Evolutionary conservation across 345 rosid species (phyloP).

Genomic region (Eucalyptus erythrocorys): DNA sequence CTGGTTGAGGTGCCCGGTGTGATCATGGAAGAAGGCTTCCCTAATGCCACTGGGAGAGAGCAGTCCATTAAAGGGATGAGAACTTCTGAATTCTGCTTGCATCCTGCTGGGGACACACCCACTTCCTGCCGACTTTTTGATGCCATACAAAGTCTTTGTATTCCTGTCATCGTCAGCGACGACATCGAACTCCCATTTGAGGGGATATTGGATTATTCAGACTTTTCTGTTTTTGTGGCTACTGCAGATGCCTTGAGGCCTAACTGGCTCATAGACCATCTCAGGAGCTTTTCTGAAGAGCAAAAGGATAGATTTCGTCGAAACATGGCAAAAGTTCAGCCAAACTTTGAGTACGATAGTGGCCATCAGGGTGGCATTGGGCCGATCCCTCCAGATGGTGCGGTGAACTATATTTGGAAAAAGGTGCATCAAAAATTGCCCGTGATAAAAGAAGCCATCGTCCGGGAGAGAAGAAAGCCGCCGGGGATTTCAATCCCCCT

Average conservation of each 20-base stretch:
- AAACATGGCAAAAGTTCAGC: constrained; percentile 50
- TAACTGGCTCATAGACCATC: constrained; percentile 51
- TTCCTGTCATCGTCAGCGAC: constrained; percentile 86
- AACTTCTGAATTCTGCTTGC: constrained; percentile 85
- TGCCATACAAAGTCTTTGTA: constrained; percentile 93
- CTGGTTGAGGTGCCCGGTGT: constrained; percentile 42
- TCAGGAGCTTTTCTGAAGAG: constrained; percentile 36
- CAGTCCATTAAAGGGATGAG: constrained; percentile 90
- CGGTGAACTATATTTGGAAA: constrained; percentile 85
- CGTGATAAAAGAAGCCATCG: constrained; percentile 56
- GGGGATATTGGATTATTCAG: constrained; percentile 67
- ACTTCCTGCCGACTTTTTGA: constrained; percentile 94
- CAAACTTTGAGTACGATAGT: constrained; percentile 53
- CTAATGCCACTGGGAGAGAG: constrained; percentile 87
- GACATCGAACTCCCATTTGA: constrained; percentile 86
- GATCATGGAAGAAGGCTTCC: constrained; percentile 95
- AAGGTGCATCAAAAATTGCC: constrained; percentile 76
- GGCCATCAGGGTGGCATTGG: constrained; percentile 60
- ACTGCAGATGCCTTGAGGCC: constrained; percentile 67
- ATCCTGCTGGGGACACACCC: constrained; percentile 97
- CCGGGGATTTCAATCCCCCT: constrained; percentile 49
- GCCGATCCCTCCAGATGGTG: constrained; percentile 56
- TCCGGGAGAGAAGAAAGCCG: constrained; percentile 65
- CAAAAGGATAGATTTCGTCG: constrained; percentile 40
- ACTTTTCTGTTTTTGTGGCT: constrained; percentile 69